Base-by-base conservation (phyloP, 371 early-diverging fungal species). In the Umbelopsis sp. region DNA sequence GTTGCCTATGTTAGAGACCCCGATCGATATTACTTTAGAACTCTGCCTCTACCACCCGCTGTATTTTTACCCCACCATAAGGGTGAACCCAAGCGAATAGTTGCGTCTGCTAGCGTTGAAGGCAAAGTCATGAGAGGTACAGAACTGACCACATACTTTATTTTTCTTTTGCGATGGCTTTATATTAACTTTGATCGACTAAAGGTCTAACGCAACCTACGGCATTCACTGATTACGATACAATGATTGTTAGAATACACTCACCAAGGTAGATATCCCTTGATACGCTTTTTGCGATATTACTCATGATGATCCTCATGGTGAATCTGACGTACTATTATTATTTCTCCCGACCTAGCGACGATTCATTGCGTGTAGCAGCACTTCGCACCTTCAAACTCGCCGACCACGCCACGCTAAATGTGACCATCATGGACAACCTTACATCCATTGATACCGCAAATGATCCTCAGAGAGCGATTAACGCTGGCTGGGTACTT, bases 21-120 rank as follows among this genome's bases (percentile, higher is more conserved):
- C 24, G 83, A 83, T 69, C 22, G 62, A 18, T 76, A 76, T 53
- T 72, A 76, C 48, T 80, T 80, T 52, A 73, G 80, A 11, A 71
- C 72, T 4, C 73, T 74, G 50, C 50, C 72, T n/a, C 45, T 83
- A 29, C 79, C 83, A 32, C 6, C 35, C 14, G 50, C 65, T n/a
- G 51, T 76, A 16, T 72, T 63, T 4, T 22, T 32, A 14, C 50
- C 74, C n/a, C 77, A 77, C 10, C 72, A 76, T 69, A 67, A 74
- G 4, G 63, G 32, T 8, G 35, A 35, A 12, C n/a, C 11, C 12
- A 57, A 57, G n/a, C 11, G 57, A 7, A 29, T 57, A 3, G 16
- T 35, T 37, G 57, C 35, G 1, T 18, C 29, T 35, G 16, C 57
- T 35, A n/a, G 57, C 57, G 32, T 35, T 12, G 57, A 57, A 57